Evolutionary conservation across 768 basidiomycete species (phyloP).

Genomic region (Pisolithus albus): DNA sequence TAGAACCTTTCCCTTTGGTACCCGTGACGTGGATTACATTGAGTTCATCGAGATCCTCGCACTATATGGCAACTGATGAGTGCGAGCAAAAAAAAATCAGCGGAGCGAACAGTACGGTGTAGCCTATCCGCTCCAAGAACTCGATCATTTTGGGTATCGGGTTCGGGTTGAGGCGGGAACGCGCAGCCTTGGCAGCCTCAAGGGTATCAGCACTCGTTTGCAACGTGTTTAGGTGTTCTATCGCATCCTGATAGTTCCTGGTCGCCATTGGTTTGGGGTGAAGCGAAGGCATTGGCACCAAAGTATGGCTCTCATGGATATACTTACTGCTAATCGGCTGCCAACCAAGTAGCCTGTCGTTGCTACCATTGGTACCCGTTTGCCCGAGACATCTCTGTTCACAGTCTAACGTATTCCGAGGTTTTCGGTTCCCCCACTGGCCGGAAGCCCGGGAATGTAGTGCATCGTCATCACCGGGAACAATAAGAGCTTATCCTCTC

Average conservation of each 20-base stretch:
- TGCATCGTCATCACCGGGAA: too few relatives aligned
- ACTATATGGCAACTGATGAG: conserved; percentile 37
- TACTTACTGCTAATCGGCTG: background rate
- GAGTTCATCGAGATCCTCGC: conserved; percentile 73
- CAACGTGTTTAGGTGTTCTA: conserved; percentile 66
- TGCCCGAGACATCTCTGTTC: too few relatives aligned
- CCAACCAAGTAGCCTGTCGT: background rate
- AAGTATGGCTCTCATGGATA: background rate
- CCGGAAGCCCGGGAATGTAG: too few relatives aligned
- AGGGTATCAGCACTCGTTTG: conserved; percentile 91
- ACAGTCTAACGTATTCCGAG: too few relatives aligned
- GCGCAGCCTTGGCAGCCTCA: conserved; percentile 43
- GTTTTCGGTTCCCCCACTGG: too few relatives aligned
- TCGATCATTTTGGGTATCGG: conserved; percentile 88
- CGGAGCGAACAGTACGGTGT: conserved; percentile 49
- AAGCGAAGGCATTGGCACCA: background rate
- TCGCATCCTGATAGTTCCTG: conserved; percentile 61
- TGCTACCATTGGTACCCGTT: too few relatives aligned
- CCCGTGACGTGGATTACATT: conserved; percentile 97
- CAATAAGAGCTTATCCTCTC: too few relatives aligned
- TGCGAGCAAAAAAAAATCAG: conserved; percentile 1
- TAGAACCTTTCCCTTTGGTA: conserved; percentile 98
- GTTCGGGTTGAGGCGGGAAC: conserved; percentile 41
- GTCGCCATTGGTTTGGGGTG: conserved; percentile 42
- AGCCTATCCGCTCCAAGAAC: conserved; percentile 81